Conservation (phyloP, 164 flowering plant genomes). For the Houttuynia cordata region DNA sequence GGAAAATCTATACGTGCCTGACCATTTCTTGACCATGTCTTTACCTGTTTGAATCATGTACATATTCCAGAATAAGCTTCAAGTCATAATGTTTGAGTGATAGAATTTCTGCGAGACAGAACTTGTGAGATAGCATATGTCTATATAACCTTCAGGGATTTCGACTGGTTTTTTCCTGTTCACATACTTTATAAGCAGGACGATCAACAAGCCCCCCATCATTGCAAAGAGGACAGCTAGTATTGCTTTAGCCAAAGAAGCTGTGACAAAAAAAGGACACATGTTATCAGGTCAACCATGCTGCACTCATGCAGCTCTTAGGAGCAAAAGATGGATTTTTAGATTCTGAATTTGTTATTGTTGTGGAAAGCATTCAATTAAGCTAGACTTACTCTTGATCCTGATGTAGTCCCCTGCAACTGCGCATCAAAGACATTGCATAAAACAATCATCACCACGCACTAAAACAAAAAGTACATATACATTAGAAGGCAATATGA, state of each 20-base stretch:
- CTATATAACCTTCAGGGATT: conserved; percentile 10
- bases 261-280: conserved; percentile 17
- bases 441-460: too few species aligned
- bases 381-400: conserved; percentile 29
- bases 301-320: too few species aligned
- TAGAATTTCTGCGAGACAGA: not conserved
- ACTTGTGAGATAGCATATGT: not conserved
- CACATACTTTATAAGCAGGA: conserved; percentile 35
- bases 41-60: conserved; percentile 1
- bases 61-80: too few species aligned
- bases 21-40: conserved; percentile 22
- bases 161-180: conserved; percentile 15
- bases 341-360: not conserved
- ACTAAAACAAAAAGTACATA: too few species aligned
- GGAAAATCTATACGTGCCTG: conserved; percentile 60
- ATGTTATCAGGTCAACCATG: too few species aligned
- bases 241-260: conserved; percentile 20
- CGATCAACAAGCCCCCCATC: conserved; percentile 15
- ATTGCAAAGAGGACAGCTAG: conserved; percentile 21
- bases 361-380: not conserved
- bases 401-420: conserved; percentile 29
- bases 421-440: conserved; percentile 11
- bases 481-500: not conserved
- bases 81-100: too few species aligned
- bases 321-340: too few species aligned